Evolutionary conservation across 257 asterid genomes (phyloP), one percentile per base, ranked within the genome.

Genomic region (Gentiana dahurica): DNA sequence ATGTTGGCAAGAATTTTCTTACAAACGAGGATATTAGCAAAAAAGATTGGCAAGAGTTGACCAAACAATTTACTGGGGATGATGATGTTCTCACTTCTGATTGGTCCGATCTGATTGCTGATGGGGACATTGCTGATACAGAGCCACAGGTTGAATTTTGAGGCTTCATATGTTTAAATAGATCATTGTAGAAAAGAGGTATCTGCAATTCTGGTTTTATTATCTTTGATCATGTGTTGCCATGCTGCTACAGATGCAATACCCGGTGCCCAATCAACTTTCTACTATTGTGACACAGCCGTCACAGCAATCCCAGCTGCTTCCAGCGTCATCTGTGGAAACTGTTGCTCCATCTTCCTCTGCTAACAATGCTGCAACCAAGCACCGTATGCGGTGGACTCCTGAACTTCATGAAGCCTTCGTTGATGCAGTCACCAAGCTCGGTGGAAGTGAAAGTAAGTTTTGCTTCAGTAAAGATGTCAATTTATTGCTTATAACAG

Each of bases 341-440:
- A 57, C 56, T 76, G 77, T 65, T 65, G 68, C 81, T 57, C 81
- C 75, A 46, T 71, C 84, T 61, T 73, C 95, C 65, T 71, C 94
- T n/a, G 75, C 68, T 47, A 81, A 77, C 79, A 73, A 72, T 79
- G 81, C 86, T 67, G 66, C 79, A 60, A 65, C 80, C 60, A 87
- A 84, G 89, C 86, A 82, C 65, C 89, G 96, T 47, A 87, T 87
- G 96, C 96, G 92, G 52, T 87, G 96, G 96, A 87, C 96, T 53
- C 94, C 85, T 34, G 94, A 87, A 66, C 84, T 87, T 61, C 94
- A 87, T 69, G 94, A 87, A 75, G 77, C 92, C 70, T 87, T 84
- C 58, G 92, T 84, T 53, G 96, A 87, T 51, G 89, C 96, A 61
- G 92, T 87, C 64, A 77, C 58, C 82, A 81, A 80, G 80, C 96